These are phyloP conservation scores for Anthoceros angustus DNA, from an alignment of 225 moss, liverwort and hornwort genomes.

Conservation along the genomic window DNA sequence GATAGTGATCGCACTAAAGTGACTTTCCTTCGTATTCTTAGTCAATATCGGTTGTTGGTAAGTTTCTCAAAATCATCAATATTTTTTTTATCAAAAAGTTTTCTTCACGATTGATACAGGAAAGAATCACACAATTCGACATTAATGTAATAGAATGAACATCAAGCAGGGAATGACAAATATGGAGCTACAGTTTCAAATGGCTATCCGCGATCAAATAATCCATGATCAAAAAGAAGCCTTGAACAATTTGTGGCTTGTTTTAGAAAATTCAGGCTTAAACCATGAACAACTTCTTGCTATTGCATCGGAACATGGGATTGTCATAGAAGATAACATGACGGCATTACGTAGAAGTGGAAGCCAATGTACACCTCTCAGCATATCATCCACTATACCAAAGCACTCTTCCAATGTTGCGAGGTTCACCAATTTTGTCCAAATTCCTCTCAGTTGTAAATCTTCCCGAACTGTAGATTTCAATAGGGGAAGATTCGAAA, in stretches of 20 bases:
- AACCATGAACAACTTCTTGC: constrained; percentile 48
- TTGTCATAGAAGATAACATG: constrained; percentile 54
- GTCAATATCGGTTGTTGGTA: constrained; percentile 43
- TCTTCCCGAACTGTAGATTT: no score
- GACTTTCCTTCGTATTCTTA: constrained; percentile 63
- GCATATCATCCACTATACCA: constrained; percentile 23
- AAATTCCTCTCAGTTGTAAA: no score
- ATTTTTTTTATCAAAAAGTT: not conserved
- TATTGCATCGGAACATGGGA: constrained; percentile 63
- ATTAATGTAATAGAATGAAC: no score
- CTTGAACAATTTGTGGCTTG: constrained; percentile 62
- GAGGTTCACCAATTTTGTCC: no score
- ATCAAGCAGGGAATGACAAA: constrained; percentile 57
- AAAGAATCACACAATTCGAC: not conserved
- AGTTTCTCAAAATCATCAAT: constrained; percentile 6
- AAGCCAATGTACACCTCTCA: constrained; percentile 26
- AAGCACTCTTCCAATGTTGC: not conserved
- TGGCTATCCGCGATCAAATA: constrained; percentile 73
- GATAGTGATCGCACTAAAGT: constrained; percentile 60
- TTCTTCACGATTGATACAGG: no score
- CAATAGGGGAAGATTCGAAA: no score
- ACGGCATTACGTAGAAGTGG: constrained; percentile 37
- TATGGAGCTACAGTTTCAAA: constrained; percentile 81
- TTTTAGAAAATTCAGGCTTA: constrained; percentile 59
- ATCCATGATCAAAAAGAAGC: constrained; percentile 66